Evolutionary conservation across 208 protist genomes (phyloP).

Genomic region (Crithidia sp.): DNA sequence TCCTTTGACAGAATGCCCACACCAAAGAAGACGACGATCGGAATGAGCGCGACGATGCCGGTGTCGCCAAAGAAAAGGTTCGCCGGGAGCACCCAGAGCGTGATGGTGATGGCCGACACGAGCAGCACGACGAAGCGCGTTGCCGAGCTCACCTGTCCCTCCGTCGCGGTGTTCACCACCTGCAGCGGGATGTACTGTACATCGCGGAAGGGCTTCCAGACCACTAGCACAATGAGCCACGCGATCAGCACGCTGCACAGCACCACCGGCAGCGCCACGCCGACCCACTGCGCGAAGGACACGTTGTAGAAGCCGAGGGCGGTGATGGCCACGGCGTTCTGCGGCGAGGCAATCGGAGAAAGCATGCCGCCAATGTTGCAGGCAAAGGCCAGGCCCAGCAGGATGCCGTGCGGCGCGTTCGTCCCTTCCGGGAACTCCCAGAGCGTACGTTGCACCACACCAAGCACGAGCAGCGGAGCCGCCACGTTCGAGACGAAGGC

Average conservation of each 20-base stretch:
- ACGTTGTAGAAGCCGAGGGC: conserved; percentile 81
- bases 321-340: conserved; percentile 93
- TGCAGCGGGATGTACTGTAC: conserved; percentile 88
- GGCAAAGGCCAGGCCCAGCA: conserved; percentile 93
- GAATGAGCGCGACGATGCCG: conserved; percentile 92
- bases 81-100: conserved; percentile 84
- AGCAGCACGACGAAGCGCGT: conserved; percentile 71
- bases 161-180: conserved; percentile 68
- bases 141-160: conserved; percentile 51
- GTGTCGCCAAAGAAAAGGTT: conserved; percentile 91
- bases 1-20: conserved; percentile 91
- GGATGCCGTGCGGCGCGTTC: conserved; percentile 81
- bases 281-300: conserved; percentile 86
- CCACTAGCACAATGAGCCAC: conserved; percentile 82
- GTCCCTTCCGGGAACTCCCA: conserved; percentile 89
- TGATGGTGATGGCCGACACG: conserved; percentile 79
- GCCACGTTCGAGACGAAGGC: conserved; percentile 93
- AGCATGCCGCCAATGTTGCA: conserved; percentile 96
- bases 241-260: conserved; percentile 59
- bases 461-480: conserved; percentile 87
- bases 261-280: conserved; percentile 83
- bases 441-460: conserved; percentile 86
- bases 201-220: conserved; percentile 89
- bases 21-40: conserved; percentile 93
- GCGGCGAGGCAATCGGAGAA: conserved; percentile 93